Conservation (phyloP, 768 basidiomycete species). For the Trametes villosa region DNA sequence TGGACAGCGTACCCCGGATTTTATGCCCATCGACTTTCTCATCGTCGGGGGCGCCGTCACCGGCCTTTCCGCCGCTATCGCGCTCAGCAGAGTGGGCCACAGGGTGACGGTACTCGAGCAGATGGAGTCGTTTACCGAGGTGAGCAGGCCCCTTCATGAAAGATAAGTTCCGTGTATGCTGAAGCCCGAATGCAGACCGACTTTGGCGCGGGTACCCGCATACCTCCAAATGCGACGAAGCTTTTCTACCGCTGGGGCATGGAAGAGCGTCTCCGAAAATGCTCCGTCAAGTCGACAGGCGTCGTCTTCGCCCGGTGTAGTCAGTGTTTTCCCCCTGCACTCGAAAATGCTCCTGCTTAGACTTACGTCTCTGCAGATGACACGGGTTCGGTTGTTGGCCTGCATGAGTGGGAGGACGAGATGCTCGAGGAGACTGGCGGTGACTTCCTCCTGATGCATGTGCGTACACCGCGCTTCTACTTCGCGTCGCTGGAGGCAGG, state of each 20-base stretch:
- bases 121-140: constrained; percentile 31
- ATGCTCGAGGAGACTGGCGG: constrained; percentile 53
- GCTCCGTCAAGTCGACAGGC: constrained; percentile 30
- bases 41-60: constrained; percentile 40
- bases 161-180: constrained; percentile 21
- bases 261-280: constrained; percentile 43
- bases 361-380: constrained; percentile 37
- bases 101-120: constrained; percentile 40
- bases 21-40: constrained; percentile 36
- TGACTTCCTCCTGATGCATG: constrained; percentile 52
- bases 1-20: constrained; percentile 14
- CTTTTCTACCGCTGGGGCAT: constrained; percentile 62
- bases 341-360: not conserved
- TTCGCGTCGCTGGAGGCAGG: too few relatives aligned
- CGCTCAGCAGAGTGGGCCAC: constrained; percentile 42
- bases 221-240: constrained; percentile 63
- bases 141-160: too few relatives aligned
- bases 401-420: constrained; percentile 51
- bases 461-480: constrained; percentile 34
- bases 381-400: constrained; percentile 49
- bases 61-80: constrained; percentile 42
- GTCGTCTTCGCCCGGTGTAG: constrained; percentile 30
- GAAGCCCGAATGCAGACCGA: constrained; percentile 16
- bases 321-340: too few relatives aligned
- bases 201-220: constrained; percentile 41